Conservation (phyloP, 768 basidiomycete species). For the Suillus sp. region DNA sequence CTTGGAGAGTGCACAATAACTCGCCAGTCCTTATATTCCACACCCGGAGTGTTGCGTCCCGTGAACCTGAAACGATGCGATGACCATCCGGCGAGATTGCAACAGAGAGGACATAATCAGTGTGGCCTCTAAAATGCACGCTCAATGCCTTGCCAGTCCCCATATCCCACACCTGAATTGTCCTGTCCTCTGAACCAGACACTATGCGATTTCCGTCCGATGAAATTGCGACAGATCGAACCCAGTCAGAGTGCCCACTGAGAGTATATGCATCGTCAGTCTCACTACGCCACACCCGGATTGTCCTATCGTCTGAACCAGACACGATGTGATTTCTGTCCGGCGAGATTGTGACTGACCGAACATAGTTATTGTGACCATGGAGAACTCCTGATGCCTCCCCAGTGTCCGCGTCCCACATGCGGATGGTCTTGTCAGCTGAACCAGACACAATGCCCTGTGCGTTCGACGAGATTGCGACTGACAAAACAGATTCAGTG, state of each 20-base stretch:
- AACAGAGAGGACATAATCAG: no score
- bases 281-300: neutral
- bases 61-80: no score
- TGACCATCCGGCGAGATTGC: no score
- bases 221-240: no score
- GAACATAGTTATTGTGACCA: neutral
- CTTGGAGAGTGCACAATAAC: neutral
- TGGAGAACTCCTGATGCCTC: neutral
- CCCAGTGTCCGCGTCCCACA: neutral
- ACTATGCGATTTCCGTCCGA: no score
- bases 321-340: neutral
- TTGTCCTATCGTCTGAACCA: no score
- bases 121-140: no score
- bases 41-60: no score
- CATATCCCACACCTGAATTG: no score
- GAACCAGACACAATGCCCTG: conserved; percentile 13
- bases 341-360: neutral
- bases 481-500: neutral
- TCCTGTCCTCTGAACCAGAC: no score
- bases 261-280: neutral
- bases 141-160: no score
- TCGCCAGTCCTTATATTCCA: neutral
- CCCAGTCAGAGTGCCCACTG: no score
- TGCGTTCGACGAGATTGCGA: neutral
- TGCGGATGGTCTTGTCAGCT: neutral